Conservation (phyloP, 179 eudicot genomes). For the Gypsophila paniculata region DNA sequence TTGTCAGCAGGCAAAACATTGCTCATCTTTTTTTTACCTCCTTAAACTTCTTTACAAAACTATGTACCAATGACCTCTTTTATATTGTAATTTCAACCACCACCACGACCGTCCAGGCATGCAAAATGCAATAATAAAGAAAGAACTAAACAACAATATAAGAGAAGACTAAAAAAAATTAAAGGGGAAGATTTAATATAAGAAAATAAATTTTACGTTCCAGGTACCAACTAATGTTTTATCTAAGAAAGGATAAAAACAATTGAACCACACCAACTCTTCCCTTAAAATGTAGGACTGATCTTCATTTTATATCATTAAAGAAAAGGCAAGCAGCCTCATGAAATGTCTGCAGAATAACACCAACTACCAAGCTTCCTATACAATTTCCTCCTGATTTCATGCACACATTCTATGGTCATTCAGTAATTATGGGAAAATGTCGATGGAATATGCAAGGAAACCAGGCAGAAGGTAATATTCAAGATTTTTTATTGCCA, state of each 20-base stretch:
- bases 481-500: constrained; percentile 7
- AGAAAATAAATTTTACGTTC: too few relatives aligned
- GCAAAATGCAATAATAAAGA: constrained; percentile 12
- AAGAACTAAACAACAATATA: background rate
- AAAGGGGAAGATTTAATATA: background rate
- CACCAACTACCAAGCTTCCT: background rate
- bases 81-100: background rate
- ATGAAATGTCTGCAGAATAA: background rate
- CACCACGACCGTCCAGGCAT: constrained; percentile 21
- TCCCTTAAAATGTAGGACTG: constrained; percentile 19
- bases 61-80: background rate
- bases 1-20: constrained; percentile 36
- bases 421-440: constrained; percentile 7
- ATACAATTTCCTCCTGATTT: background rate
- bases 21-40: constrained; percentile 20
- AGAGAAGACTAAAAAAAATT: background rate
- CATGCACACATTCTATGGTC: background rate
- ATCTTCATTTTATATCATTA: constrained; percentile 2
- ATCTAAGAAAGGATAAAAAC: background rate
- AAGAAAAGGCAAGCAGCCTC: background rate
- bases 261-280: constrained; percentile 4
- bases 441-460: constrained; percentile 17
- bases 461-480: constrained; percentile 22
- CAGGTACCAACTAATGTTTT: too few relatives aligned
- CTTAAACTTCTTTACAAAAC: background rate